Percentiles rank a stretch among this genome's conserved stretches.
Evolutionary conservation across 202 grass and related monocot species (phyloP).

Genomic region (Carex arenaria): DNA sequence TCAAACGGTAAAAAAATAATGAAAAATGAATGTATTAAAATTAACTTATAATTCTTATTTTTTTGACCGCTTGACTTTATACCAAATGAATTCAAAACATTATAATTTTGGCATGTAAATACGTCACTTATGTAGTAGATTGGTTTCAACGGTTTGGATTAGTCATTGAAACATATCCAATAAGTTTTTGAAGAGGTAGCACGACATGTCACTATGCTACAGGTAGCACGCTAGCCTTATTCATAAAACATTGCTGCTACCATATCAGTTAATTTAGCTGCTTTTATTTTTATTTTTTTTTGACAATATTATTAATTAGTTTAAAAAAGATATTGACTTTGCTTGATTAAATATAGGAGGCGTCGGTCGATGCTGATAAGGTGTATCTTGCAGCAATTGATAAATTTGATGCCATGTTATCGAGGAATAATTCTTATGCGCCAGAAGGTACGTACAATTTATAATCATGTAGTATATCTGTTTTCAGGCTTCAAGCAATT

Average conservation of each 20-base stretch:
- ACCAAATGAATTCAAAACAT: no score
- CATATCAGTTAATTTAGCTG: not conserved
- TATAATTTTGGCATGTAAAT: no score
- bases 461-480: not conserved
- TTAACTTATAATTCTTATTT: no score
- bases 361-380: constrained; percentile 67
- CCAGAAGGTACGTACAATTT: constrained; percentile 56
- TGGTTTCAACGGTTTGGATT: no score
- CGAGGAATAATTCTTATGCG: constrained; percentile 61
- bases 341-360: constrained; percentile 45
- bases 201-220: no score
- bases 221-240: no score
- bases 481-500: not conserved
- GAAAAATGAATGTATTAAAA: no score
- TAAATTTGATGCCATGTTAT: constrained; percentile 89
- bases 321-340: constrained; percentile 6
- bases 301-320: not conserved
- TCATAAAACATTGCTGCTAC: not conserved
- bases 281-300: not conserved
- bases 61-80: no score
- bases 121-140: no score
- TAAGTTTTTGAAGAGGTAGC: no score
- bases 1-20: no score
- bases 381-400: constrained; percentile 89
- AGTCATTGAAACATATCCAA: no score